phyloP scores from a whole-genome alignment of 176 grass and related monocot genomes.

The Secale cereale region DNA sequence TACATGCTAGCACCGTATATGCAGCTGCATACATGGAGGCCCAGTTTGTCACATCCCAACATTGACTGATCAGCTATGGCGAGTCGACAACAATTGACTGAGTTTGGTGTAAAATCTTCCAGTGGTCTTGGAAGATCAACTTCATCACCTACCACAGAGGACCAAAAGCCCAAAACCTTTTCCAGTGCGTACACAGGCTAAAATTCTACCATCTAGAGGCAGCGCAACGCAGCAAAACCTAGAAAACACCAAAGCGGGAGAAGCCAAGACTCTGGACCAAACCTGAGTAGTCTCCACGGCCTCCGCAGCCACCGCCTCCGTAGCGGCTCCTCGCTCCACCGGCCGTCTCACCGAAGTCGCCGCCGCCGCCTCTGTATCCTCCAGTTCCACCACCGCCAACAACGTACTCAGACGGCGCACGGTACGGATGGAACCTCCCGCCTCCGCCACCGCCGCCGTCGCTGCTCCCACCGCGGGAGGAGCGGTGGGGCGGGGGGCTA shows the following conservation, averaged over 20 bases:
- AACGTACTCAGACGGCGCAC: slow-evolving; percentile 31
- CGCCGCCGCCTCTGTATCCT: slow-evolving; percentile 37
- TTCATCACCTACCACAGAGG: not conserved
- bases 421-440: slow-evolving; percentile 67
- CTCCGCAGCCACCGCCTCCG: slow-evolving; percentile 29
- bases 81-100: not conserved
- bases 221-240: not conserved
- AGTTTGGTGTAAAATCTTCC: not conserved
- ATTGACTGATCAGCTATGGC: not conserved
- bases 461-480: slow-evolving; percentile 19
- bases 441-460: slow-evolving; percentile 27
- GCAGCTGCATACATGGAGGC: not conserved
- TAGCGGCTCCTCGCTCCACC: slow-evolving; percentile 23
- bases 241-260: not conserved
- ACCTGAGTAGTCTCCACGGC: slow-evolving; percentile 50
- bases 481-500: slow-evolving; percentile 40
- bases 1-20: not conserved
- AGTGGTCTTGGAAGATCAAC: not conserved
- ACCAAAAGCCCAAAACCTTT: not conserved
- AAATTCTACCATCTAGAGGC: not conserved
- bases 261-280: not conserved
- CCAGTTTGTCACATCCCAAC: not conserved
- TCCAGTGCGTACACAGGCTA: not conserved
- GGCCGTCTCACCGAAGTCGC: slow-evolving; percentile 35
- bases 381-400: slow-evolving; percentile 33